Evolutionary conservation across 305 asterid genomes (phyloP), one percentile per base, ranked within the genome.

Genomic region (Euphrasia arctica): DNA sequence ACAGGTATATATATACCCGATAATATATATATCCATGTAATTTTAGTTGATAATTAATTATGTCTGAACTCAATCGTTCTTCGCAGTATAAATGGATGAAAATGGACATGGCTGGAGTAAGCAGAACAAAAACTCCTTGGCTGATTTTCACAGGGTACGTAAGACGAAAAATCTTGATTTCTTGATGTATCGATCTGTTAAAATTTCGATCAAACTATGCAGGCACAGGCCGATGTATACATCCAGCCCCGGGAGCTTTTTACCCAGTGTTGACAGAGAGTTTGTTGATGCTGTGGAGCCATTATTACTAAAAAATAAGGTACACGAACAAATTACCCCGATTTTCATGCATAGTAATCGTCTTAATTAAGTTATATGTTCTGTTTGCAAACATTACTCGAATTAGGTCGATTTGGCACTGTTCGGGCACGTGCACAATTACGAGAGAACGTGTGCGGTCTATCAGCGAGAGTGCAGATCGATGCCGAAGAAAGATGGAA

Each of bases 201-300:
- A 13, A 25, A 51, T 12, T 56, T 45, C 48, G 49, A 63, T 11
- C 5, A 39, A 45, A 28, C 29, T 1, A 29, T 48, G 65, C 54
- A 88, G 98, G 80, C 98, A 91, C 76, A 86, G 96, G 58, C 95
- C 95, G 5, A 83, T 91, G 95, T 88, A 91, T 58, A 62, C 94
- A 14, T 85, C 95, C 7, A 56, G 1, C 9, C 51, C 41, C 0
- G 82, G 82, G 6, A 4, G 68, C 18, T 0, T 81, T 32, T 25
- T 75, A 15, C 82, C 79, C 0, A 80, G 57, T 54, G 87, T 85
- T 13, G 96, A 91, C 70, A 36, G 36, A 0, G 12, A 31, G 0
- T 91, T 88, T 28, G 94, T 83, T 14, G 18, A 74, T 0, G 85
- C 73, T 1, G 91, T 91, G 61, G 98, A 91, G 71, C 96, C 96